Conservation (phyloP, 2,329 filamentous ascomycete genomes). For the Cladophialophora yegresii region DNA sequence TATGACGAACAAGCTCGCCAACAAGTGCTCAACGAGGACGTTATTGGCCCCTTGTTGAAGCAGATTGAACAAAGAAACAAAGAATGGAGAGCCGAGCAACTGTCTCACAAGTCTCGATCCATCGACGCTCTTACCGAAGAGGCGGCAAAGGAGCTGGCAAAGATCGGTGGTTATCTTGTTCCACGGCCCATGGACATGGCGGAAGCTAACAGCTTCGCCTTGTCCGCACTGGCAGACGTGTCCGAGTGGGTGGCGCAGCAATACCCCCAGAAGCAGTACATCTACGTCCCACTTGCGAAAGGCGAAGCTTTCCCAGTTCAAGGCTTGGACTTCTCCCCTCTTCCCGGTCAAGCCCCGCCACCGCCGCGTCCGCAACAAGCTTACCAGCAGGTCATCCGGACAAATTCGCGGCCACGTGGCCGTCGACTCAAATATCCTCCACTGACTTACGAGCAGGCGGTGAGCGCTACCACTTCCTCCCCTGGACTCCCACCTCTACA, state of each 20-base stretch:
- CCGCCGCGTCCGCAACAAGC: slow-evolving; percentile 9
- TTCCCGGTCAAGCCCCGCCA: slow-evolving; percentile 11
- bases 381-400: slow-evolving; percentile 8
- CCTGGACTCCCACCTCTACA: slow-evolving; percentile 11
- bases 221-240: slow-evolving; percentile 36
- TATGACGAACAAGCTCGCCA: slow-evolving; percentile 34
- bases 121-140: slow-evolving; percentile 29
- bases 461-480: slow-evolving; percentile 3
- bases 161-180: slow-evolving; percentile 23
- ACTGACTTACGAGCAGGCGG: background rate
- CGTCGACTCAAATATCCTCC: slow-evolving; percentile 14
- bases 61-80: slow-evolving; percentile 30
- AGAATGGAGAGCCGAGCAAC: slow-evolving; percentile 25
- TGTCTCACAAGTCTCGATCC: slow-evolving; percentile 23
- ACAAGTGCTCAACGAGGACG: slow-evolving; percentile 35
- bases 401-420: slow-evolving; percentile 9
- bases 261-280: slow-evolving; percentile 18
- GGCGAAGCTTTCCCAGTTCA: slow-evolving; percentile 21
- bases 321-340: slow-evolving; percentile 23
- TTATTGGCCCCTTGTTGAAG: slow-evolving; percentile 33
- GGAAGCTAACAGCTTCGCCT: slow-evolving; percentile 25
- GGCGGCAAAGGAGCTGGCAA: slow-evolving; percentile 29
- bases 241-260: slow-evolving; percentile 28
- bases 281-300: slow-evolving; percentile 29
- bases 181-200: slow-evolving; percentile 20